phyloP scores from a whole-genome alignment of 1,284 basidiomycete genomes.

The Cryptococcus amylolentus region DNA sequence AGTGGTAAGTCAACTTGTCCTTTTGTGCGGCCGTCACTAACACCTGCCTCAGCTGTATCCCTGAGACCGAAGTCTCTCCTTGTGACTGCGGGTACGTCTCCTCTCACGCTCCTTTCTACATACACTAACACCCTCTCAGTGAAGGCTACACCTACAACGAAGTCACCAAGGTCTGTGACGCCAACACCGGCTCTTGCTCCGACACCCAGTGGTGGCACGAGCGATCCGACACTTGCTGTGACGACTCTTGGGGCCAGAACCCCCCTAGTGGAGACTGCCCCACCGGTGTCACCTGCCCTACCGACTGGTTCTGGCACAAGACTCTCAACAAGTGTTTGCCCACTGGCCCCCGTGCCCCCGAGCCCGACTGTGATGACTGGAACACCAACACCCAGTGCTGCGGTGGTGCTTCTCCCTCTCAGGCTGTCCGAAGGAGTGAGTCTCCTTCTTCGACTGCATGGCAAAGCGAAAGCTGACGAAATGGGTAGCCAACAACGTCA shows the following conservation, averaged over 20 bases:
- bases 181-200: conserved; percentile 21
- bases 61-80: conserved; percentile 23
- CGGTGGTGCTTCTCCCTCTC: conserved; percentile 19
- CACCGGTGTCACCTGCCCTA: conserved; percentile 34
- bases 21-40: no score
- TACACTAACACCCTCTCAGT: background rate
- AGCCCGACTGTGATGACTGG: conserved; percentile 42
- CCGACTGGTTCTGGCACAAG: conserved; percentile 46
- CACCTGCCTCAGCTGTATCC: conserved; percentile 22
- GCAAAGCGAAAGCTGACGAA: no score
- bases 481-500: conserved; percentile 1
- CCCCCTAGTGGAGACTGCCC: conserved; percentile 34
- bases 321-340: conserved; percentile 29
- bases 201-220: conserved; percentile 32
- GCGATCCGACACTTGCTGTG: conserved; percentile 31
- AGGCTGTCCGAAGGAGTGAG: conserved; percentile 3
- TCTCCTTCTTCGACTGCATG: no score
- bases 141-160: conserved; percentile 34
- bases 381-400: conserved; percentile 31
- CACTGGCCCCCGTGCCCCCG: conserved; percentile 25
- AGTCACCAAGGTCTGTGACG: conserved; percentile 26
- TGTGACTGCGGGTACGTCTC: conserved; percentile 33
- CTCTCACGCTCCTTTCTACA: no score
- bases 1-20: conserved; percentile 13
- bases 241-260: conserved; percentile 21